A percentile compares a stretch with the other conserved stretches of the same genome.
Evolutionary conservation across 1,139 yeast species (phyloP).

Genomic region (Debaryomyces psychrophilus): DNA sequence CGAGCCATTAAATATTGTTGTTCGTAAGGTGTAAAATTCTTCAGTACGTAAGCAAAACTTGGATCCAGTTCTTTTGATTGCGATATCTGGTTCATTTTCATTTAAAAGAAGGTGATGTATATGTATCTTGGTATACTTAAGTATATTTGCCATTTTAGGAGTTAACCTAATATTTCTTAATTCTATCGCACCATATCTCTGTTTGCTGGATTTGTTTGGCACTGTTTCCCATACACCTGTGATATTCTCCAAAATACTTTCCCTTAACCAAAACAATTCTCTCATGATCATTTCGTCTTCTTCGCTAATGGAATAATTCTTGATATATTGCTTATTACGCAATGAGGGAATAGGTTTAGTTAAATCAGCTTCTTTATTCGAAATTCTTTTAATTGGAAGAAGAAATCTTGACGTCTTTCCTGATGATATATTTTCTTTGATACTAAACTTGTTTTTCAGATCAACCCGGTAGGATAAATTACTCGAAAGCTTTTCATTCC

Average conservation of each 20-base stretch:
- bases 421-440: slow-evolving; percentile 42
- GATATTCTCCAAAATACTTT: slow-evolving; percentile 58
- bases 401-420: slow-evolving; percentile 62
- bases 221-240: slow-evolving; percentile 64
- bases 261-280: slow-evolving; percentile 80
- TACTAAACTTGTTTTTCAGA: slow-evolving; percentile 19
- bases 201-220: slow-evolving; percentile 17
- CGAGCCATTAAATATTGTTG: slow-evolving; percentile 51
- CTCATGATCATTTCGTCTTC: slow-evolving; percentile 56
- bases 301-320: slow-evolving; percentile 59
- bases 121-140: slow-evolving; percentile 53
- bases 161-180: slow-evolving; percentile 67
- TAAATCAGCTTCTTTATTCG: slow-evolving; percentile 46
- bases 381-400: slow-evolving; percentile 66
- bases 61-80: slow-evolving; percentile 19
- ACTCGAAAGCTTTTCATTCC: slow-evolving; percentile 52
- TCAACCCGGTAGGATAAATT: slow-evolving; percentile 23
- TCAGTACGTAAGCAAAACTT: slow-evolving; percentile 39
- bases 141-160: slow-evolving; percentile 50
- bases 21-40: slow-evolving; percentile 51
- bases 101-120: slow-evolving; percentile 36
- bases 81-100: slow-evolving; percentile 16
- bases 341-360: slow-evolving; percentile 71
- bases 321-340: slow-evolving; percentile 70
- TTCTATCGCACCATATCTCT: slow-evolving; percentile 61